Evolutionary conservation across 1,284 basidiomycete species (phyloP), one percentile per base, ranked within the genome.

Genomic region (Cryptococcus sp.): DNA sequence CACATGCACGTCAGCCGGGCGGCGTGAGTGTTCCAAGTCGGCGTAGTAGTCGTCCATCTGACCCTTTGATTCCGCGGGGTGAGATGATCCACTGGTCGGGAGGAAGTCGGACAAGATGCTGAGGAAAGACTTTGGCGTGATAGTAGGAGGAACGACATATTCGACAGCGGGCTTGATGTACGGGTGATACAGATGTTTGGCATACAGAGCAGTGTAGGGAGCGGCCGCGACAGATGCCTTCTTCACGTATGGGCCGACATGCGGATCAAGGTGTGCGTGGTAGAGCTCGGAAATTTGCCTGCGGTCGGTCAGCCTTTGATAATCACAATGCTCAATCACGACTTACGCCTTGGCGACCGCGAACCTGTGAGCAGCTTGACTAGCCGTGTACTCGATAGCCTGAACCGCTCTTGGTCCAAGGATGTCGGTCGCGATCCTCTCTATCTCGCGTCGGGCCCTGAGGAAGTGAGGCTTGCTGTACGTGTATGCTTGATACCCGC

Each of bases 51-150:
- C 62, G 39, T 63, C 63, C 65, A 68, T 66, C 38, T 52, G 47
- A 16, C 60, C 65, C 50, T 66, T 66, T 15, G 35, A 49, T 40
- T 69, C 68, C 23, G 61, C 67, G 17, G 60, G 59, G 55, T 62
- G 53, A 7, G 53, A 54, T 39, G 51, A 62, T 31, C 64, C 62
- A 44, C 52, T 54, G 31, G 48, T 53, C 20, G 57, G 70, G 0
- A 74, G 53, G 47, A 70, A 70, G 59, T 77, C 75, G 45, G 75
- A 52, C 8, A 77, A 64, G 52, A 71, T 57, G 16, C 64, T 40
- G 64, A 72, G 71, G 61, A 77, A 75, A 7, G 66, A 64, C 54
- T 69, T 68, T 15, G 64, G 59, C n/a, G 67, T 60, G n/a, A 60
- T 22, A 11, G 58, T 47, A 10, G 61, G 48, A 13, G 74, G 74